Conservation (phyloP, 352 stramenopile species). For the Albugo laibachii region DNA sequence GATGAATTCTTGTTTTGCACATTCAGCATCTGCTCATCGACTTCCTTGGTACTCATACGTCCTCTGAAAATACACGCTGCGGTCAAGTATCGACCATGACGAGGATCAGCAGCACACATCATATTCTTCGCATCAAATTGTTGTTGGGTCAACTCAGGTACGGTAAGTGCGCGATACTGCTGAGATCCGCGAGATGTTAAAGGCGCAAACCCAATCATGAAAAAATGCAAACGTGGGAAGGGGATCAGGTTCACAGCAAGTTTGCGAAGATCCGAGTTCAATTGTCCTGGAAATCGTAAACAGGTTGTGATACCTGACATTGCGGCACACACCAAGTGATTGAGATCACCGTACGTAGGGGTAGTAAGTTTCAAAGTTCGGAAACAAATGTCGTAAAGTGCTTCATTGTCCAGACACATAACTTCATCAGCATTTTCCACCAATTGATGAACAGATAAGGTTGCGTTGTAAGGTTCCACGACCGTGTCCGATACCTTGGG, state of each 20-base stretch:
- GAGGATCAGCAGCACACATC: slow-evolving; percentile 98
- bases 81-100: slow-evolving; percentile 97
- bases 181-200: slow-evolving; percentile 91
- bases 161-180: slow-evolving; percentile 94
- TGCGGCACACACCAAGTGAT: slow-evolving; percentile 96
- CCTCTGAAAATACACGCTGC: slow-evolving; percentile 99
- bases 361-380: slow-evolving; percentile 97
- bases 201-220: slow-evolving; percentile 98
- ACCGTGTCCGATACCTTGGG: slow-evolving; percentile 97
- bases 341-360: slow-evolving; percentile 96
- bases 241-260: slow-evolving; percentile 97
- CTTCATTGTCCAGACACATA: slow-evolving; percentile 99
- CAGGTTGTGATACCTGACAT: slow-evolving; percentile 98
- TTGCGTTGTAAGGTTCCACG: slow-evolving; percentile 99
- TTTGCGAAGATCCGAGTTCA: slow-evolving; percentile 98
- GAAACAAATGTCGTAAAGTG: slow-evolving; percentile 99
- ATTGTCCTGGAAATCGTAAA: slow-evolving; percentile 95
- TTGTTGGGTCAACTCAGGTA: slow-evolving; percentile 96
- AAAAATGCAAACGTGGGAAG: slow-evolving; percentile 99
- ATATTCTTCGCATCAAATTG: slow-evolving; percentile 99
- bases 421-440: slow-evolving; percentile 99
- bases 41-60: slow-evolving; percentile 98
- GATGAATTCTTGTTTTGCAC: slow-evolving; percentile 99
- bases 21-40: slow-evolving; percentile 98
- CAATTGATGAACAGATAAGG: slow-evolving; percentile 97